Evolutionary conservation across 2,329 filamentous ascomycete genomes (phyloP).

Genomic region (Aureobasidium sp.): DNA sequence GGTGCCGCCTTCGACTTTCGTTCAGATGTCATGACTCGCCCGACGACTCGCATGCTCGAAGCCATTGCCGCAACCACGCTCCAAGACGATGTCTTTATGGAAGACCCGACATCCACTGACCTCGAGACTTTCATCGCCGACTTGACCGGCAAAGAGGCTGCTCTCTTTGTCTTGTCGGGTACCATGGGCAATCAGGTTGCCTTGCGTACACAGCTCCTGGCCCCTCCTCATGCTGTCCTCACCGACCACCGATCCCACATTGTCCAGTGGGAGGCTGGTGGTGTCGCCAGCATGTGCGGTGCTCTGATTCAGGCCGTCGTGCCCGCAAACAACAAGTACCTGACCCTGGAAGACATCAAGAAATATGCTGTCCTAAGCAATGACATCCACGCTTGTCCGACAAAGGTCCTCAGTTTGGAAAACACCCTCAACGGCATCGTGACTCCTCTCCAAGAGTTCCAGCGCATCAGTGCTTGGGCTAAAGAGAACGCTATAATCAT

Average conservation of each 20-base stretch:
- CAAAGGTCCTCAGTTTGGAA: conserved; percentile 72
- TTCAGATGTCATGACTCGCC: conserved; percentile 52
- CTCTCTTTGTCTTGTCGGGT: conserved; percentile 75
- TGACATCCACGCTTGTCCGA: conserved; percentile 72
- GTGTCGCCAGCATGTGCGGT: conserved; percentile 62
- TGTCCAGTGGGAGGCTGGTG: conserved; percentile 58
- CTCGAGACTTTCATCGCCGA: conserved; percentile 68
- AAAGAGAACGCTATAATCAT: conserved; percentile 55
- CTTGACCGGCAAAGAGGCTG: conserved; percentile 67
- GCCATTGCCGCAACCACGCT: conserved; percentile 69
- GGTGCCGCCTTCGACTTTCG: conserved; percentile 50
- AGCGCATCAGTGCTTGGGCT: conserved; percentile 61
- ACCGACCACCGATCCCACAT: conserved; percentile 76
- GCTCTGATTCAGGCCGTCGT: conserved; percentile 60
- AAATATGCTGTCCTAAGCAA: conserved; percentile 56
- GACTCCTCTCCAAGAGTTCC: conserved; percentile 65
- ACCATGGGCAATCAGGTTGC: conserved; percentile 93
- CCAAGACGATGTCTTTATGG: conserved; percentile 73
- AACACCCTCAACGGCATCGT: conserved; percentile 77
- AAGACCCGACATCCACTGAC: conserved; percentile 68
- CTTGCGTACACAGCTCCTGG: conserved; percentile 65
- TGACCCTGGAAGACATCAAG: conserved; percentile 70
- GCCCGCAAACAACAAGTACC: conserved; percentile 61
- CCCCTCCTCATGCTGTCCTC: conserved; percentile 72
- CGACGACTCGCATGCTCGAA: conserved; percentile 70